Base-by-base conservation (phyloP, 108 stramenopile species). In the Bacterosira constricta region DNA sequence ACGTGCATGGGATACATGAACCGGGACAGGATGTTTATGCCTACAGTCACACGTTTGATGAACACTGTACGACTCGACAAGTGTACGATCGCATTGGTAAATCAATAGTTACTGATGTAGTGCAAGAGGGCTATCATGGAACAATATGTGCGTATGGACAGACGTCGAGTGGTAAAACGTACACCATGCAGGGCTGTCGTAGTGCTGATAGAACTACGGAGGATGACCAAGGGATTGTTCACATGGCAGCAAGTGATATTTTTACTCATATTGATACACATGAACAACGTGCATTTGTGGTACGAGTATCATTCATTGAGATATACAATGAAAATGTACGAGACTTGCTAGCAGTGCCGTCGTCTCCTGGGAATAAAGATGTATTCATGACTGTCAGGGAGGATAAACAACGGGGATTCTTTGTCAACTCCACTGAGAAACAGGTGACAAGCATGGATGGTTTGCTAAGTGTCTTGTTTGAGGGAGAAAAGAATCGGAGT, bases 261-360 rank as follows among this genome's bases (percentile, higher is more conserved):
- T 93, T 92, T 54, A 26, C 52, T 34, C 76, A 87, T n/a, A 92
- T 94, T 69, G 64, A 76, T 27, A 68, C 79, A 11, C 63, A 73
- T 30, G 59, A 75, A 15, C 74, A 88, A 27, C 75, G 89, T 7
- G 76, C 83, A 29, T 97, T 95, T 77, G 53, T 95, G 7, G 85
- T 97, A 13, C 84, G 96, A 29, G 93, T 94, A 0, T 95, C 94
- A 23, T 99, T 96, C 66, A 79, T 99, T 49, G 99, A 99, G 70
- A 98, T 99, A 45, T 99, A 99, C 85, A 98, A 99, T 71, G 99
- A 99, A 78, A 90, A 97, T 45, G 96, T 99, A 7, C 78, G 95
- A 4, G 99, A 99, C 83, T 79, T 99, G 60, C 84, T 99, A 0
- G 83, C 59, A n/a, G n/a, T n/a, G n/a, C n/a, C n/a, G 15, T 54